Conservation (phyloP, 805 yeast genomes). For the Geotrichum ghanense region DNA sequence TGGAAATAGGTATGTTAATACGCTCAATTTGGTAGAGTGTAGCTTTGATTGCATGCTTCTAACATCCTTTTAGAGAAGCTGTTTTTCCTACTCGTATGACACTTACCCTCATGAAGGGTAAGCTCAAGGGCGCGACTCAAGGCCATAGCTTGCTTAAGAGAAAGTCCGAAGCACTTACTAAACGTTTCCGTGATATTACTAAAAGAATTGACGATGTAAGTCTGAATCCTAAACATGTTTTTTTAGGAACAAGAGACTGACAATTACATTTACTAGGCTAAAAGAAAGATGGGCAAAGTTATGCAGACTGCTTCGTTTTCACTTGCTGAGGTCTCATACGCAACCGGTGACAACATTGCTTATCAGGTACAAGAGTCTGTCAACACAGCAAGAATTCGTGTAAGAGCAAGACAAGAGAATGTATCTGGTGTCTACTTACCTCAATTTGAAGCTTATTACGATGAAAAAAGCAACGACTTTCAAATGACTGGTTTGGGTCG, state of each 20-base stretch:
- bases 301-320: slow-evolving; percentile 99
- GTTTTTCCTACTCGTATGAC: slow-evolving; percentile 99
- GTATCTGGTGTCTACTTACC: slow-evolving; percentile 94
- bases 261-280: slow-evolving; percentile 35
- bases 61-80: slow-evolving; percentile 52
- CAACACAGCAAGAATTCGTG: slow-evolving; percentile 75
- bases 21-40: background rate
- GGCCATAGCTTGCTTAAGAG: slow-evolving; percentile 90
- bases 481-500: slow-evolving; percentile 94
- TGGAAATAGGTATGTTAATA: slow-evolving; percentile 35
- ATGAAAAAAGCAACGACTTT: slow-evolving; percentile 83
- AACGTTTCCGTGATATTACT: slow-evolving; percentile 92
- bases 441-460: slow-evolving; percentile 75
- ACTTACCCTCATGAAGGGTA: slow-evolving; percentile 84
- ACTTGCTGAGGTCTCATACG: slow-evolving; percentile 92
- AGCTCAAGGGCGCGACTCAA: slow-evolving; percentile 93
- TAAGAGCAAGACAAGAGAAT: slow-evolving; percentile 86
- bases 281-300: slow-evolving; percentile 94
- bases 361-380: slow-evolving; percentile 95
- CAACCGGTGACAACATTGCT: slow-evolving; percentile 92
- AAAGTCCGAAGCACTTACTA: slow-evolving; percentile 93
- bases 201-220: slow-evolving; percentile 74
- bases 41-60: too few species aligned
- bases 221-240: too few species aligned
- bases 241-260: background rate